These are phyloP conservation scores for Rhododendron williamsianum DNA, from an alignment of 148 eudicot species.

Conservation along the genomic window DNA sequence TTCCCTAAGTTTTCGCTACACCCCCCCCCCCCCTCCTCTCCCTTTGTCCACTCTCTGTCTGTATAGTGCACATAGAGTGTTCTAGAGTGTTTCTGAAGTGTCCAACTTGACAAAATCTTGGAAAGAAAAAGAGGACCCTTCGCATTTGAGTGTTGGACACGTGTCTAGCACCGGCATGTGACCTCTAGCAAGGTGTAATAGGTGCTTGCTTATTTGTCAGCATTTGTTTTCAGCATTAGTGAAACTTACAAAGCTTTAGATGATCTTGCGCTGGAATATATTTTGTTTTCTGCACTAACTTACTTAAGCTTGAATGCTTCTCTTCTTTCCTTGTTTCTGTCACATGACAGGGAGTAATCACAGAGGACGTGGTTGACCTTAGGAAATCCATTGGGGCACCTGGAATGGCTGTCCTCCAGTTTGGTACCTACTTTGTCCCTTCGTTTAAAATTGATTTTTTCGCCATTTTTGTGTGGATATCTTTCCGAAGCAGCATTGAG, in stretches of 20 bases:
- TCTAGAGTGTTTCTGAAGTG: neutral
- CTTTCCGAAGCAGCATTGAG: neutral
- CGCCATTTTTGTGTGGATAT: neutral
- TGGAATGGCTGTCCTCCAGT: conserved; percentile 99
- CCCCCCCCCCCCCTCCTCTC: no score
- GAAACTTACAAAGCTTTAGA: neutral
- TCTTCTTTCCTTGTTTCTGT: neutral
- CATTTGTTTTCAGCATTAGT: neutral
- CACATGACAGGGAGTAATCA: conserved; percentile 77
- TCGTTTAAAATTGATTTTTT: conserved; percentile 3
- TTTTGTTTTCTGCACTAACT: neutral
- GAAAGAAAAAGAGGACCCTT: neutral
- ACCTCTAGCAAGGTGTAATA: neutral
- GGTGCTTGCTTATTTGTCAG: neutral
- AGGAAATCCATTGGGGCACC: conserved; percentile 92
- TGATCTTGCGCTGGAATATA: neutral
- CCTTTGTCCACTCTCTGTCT: neutral
- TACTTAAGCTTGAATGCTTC: neutral
- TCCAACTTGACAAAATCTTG: neutral
- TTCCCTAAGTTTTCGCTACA: neutral
- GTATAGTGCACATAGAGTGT: neutral
- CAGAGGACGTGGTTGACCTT: conserved; percentile 88
- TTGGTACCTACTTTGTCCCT: conserved; percentile 50
- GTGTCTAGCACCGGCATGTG: neutral
- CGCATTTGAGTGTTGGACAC: neutral